These are phyloP conservation scores for Eucalyptus curtisii DNA, from an alignment of 345 rosid species.

Conservation along the genomic window DNA sequence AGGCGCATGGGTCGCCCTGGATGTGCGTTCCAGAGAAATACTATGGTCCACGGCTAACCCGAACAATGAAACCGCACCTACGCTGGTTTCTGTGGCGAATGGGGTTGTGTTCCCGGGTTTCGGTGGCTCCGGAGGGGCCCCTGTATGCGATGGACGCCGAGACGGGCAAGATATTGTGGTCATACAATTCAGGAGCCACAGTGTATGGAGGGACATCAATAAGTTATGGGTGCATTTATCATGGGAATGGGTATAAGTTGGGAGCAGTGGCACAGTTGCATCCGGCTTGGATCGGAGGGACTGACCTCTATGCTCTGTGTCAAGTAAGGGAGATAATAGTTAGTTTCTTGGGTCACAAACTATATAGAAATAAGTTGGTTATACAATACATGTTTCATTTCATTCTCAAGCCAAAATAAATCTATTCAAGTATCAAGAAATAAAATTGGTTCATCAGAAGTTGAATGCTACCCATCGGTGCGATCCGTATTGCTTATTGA, in stretches of 20 bases:
- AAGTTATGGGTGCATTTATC: slow-evolving; percentile 22
- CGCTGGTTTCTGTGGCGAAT: slow-evolving; percentile 7
- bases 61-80: slow-evolving; percentile 19
- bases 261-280: slow-evolving; percentile 8
- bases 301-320: slow-evolving; percentile 21
- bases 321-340: not conserved
- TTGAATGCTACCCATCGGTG: not conserved
- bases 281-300: slow-evolving; percentile 27
- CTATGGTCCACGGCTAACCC: slow-evolving; percentile 25
- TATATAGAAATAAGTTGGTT: not conserved
- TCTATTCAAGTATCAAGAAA: not conserved
- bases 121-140: slow-evolving; percentile 24
- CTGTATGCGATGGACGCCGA: slow-evolving; percentile 18
- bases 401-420: not conserved
- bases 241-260: slow-evolving; percentile 22
- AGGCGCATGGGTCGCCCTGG: slow-evolving; percentile 32
- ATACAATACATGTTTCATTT: not conserved
- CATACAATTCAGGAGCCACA: slow-evolving; percentile 18
- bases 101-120: slow-evolving; percentile 18
- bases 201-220: slow-evolving; percentile 21
- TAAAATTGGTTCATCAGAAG: not conserved
- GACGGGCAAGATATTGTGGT: slow-evolving; percentile 18
- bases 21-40: slow-evolving; percentile 18
- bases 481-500: not conserved
- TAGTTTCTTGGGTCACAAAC: not conserved